Base-by-base conservation (phyloP, 306 rosid species). In the Hylodesmum podocarpum region DNA sequence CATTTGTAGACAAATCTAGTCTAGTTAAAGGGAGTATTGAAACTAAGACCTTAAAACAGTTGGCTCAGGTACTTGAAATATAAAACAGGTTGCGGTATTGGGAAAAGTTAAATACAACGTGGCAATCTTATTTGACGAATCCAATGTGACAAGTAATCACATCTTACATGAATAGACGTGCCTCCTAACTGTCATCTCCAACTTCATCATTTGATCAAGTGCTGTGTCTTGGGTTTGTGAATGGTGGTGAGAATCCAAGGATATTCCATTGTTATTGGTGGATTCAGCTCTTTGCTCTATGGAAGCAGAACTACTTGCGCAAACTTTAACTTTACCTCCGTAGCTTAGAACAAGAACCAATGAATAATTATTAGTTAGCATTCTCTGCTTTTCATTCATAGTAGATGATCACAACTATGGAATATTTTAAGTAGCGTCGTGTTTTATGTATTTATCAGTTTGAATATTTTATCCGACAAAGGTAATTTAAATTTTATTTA, bases 261-360 rank as follows among this genome's bases (percentile, higher is more conserved):
- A 86, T 81, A n/a, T 54, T 83, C 89, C 0, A 72, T 86, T 3
- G 89, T 83, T 4, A 77, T 86, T 0, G 89, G 89, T 6, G 89
- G 89, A 1, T 86, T 83, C 67, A 80, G 83, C 51, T 86, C 89
- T 18, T 39, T 77, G 62, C 81, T 86, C 16, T 79, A 12, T 8
- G 87, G 87, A 25, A 74, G 55, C 4, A 75, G 0, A 78, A 86
- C 89, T 0, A 51, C 70, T 0, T 86, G 89, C 44, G 44, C 9
- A 13, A 77, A 86, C 54, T 86, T 86, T 77, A 86, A 86, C 79
- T 83, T 64, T 54, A 86, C 89, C 49, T 86, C 89, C 69, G 39
- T 73, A 7, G 29, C 81, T 0, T 86, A 77, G 64, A n/a, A n/a
- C 39, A 21, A 4, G 3, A 8, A 2, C 3, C 11, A 34, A n/a